Evolutionary conservation across 2,329 filamentous ascomycete species (phyloP).

Genomic region (Fusarium praegraminearum): DNA sequence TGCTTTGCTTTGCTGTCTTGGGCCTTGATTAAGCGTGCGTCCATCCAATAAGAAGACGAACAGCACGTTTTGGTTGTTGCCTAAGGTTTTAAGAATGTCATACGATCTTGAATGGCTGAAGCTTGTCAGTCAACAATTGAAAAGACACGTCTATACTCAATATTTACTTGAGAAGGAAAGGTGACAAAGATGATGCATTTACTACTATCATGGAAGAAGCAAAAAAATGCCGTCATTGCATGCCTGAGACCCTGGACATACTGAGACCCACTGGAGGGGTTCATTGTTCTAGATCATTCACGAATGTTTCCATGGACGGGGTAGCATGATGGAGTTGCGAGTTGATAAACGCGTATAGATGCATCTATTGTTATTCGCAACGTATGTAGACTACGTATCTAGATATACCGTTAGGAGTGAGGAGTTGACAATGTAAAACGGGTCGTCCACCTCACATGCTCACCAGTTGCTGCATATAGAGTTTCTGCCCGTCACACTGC

Average conservation of each 20-base stretch:
- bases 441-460: background rate
- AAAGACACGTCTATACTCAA: background rate
- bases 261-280: background rate
- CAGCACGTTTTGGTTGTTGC: constrained; percentile 21
- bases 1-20: constrained; percentile 20
- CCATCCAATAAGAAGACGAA: constrained; percentile 22
- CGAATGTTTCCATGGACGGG: constrained; percentile 1
- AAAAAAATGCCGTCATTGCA: constrained; percentile 14
- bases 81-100: constrained; percentile 19
- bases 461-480: background rate
- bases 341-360: background rate
- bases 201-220: background rate
- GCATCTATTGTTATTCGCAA: background rate
- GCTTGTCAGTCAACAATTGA: background rate
- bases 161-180: background rate
- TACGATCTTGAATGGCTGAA: background rate
- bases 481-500: background rate
- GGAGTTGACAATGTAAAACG: background rate
- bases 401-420: too few relatives aligned
- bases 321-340: background rate
- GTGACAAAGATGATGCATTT: background rate
- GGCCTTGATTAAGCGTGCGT: constrained; percentile 13
- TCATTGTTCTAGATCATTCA: background rate
- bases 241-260: background rate
- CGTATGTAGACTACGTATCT: background rate